Percentiles rank a stretch among this genome's conserved stretches.
Evolutionary conservation across 129 eudicot genomes (phyloP).

Genomic region (Kitagawia praeruptora): DNA sequence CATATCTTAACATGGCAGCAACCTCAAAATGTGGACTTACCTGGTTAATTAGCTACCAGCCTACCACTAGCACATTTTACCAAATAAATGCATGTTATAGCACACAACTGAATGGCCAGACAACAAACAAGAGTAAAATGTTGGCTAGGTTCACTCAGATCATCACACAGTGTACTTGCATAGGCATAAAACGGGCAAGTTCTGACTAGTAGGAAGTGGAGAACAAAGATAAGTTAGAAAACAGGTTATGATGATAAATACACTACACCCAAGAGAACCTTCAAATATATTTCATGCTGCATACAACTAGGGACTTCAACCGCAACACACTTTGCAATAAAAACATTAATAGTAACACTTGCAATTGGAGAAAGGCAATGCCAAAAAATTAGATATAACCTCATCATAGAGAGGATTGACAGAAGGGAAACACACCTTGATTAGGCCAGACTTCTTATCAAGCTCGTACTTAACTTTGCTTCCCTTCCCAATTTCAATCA

Average conservation of each 20-base stretch:
- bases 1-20: neutral
- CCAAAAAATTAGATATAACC: neutral
- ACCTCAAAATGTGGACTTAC: neutral
- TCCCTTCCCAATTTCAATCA: slow-evolving; percentile 87
- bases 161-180: neutral
- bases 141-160: slow-evolving; percentile 1
- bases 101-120: neutral
- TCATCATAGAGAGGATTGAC: neutral
- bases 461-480: slow-evolving; percentile 99
- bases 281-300: neutral
- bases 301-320: neutral
- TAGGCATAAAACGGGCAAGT: neutral
- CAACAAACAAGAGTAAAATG: neutral
- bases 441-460: slow-evolving; percentile 79
- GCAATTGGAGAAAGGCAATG: neutral
- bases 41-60: neutral
- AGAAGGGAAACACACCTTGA: slow-evolving; percentile 46
- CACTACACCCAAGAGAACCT: neutral
- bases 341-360: neutral
- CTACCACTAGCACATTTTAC: neutral
- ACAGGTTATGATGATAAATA: neutral
- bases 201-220: neutral
- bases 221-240: neutral
- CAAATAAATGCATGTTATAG: neutral
- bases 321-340: neutral